Base-by-base conservation (phyloP, 345 rosid species). In the Cardamine occulta region DNA sequence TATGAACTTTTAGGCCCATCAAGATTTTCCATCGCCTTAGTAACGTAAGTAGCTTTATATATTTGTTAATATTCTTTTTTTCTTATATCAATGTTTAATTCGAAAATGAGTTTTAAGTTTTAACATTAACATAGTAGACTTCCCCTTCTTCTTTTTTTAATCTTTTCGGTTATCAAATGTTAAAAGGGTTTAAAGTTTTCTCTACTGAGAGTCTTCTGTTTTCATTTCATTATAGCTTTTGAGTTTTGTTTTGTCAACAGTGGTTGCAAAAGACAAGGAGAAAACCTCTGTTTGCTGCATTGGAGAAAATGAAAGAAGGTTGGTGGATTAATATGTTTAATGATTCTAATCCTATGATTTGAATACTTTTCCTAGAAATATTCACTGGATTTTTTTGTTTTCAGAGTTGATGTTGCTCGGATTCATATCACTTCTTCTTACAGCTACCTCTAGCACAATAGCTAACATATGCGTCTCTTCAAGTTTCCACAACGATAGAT, bases 241-340 rank as follows among this genome's bases (percentile, higher is more conserved):
- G 52, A 13, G 17, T 75, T 51, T 79, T 66, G n/a, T 55, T 74
- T 47, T 81, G 69, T 70, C 74, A 47, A 47, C 78, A 92, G 97
- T 89, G 96, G 96, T 78, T 92, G 82, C 78, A 83, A 69, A 85
- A 83, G 82, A 88, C 89, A 29, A 82, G 88, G 60, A 80, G 91
- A 56, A 92, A 92, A 72, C 91, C 92, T 70, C 60, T 92, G 84
- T 82, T 85, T 73, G 88, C 88, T n/a, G 92, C 97, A 4, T 74
- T 92, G 80, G 97, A 92, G 81, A 92, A 89, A 74, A 92, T 92
- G 96, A 92, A 92, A 83, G 96, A 89, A 83, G 95, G 97, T 91
- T 80, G n/a, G 17, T 23, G 13, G 42, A 31, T 32, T 1, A 60
- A 60, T n/a, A 35, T 60, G 6, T 23, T 5, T 35, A n/a, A 56